Evolutionary conservation across 164 flowering plant species (phyloP).

Genomic region (Litsea cubeba): DNA sequence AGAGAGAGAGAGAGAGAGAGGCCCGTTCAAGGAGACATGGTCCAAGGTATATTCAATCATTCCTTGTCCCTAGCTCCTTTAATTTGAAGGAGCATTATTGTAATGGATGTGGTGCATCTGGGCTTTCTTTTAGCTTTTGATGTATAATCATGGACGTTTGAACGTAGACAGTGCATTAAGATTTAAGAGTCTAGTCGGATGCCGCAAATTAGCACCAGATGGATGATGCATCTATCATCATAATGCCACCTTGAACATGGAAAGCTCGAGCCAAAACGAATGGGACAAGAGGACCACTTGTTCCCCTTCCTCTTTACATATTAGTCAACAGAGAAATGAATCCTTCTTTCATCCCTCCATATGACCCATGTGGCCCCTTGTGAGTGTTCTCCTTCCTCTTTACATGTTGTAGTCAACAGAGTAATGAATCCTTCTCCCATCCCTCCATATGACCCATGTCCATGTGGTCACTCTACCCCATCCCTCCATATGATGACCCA

Average conservation of each 20-base stretch:
- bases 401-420: no score
- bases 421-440: no score
- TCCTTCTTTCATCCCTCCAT: not conserved
- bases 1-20: not conserved
- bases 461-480: no score
- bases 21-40: not conserved
- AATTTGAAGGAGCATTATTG: no score
- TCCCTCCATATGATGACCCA: no score
- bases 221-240: not conserved
- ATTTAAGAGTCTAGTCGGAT: not conserved
- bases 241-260: not conserved
- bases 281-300: constrained; percentile 1
- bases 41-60: not conserved
- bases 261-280: constrained; percentile 4
- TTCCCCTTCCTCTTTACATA: not conserved
- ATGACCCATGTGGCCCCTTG: no score
- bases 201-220: not conserved
- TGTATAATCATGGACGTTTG: constrained; percentile 3
- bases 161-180: constrained; percentile 1
- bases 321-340: constrained; percentile 7
- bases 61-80: not conserved
- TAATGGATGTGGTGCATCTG: no score
- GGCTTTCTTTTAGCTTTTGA: not conserved
- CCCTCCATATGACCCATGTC: no score
- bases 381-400: no score